These are phyloP conservation scores for Hemileia vastatrix DNA, from an alignment of 1,284 basidiomycete species.

Conservation along the genomic window DNA sequence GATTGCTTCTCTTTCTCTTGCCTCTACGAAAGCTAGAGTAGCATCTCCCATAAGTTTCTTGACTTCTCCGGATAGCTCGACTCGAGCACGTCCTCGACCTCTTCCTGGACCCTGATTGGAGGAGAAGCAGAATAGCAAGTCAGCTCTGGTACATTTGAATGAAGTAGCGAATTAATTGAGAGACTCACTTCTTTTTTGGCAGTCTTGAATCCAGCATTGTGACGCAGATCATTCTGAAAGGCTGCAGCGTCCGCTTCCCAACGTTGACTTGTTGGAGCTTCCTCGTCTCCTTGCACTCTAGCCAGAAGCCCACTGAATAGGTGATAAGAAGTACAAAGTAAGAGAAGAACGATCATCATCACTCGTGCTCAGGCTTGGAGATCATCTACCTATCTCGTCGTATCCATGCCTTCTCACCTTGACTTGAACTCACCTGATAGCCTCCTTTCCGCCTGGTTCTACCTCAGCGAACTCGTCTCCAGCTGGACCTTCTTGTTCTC, in stretches of 20 bases:
- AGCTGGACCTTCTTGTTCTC: neutral
- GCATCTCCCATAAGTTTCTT: constrained; percentile 33
- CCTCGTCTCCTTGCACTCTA: neutral
- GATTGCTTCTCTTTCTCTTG: constrained; percentile 33
- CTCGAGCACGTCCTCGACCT: neutral
- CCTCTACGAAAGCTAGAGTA: constrained; percentile 34
- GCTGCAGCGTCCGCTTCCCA: neutral
- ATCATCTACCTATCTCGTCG: too few species aligned
- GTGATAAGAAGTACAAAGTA: neutral
- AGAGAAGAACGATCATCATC: neutral
- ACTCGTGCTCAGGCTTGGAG: too few species aligned
- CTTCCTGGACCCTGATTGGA: neutral
- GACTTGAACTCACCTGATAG: neutral
- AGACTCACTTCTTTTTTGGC: neutral
- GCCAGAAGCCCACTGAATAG: neutral
- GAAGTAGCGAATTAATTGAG: neutral
- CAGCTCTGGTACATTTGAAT: neutral
- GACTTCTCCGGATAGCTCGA: constrained; percentile 33
- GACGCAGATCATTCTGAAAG: neutral
- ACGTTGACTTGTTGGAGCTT: neutral
- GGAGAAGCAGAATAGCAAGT: neutral
- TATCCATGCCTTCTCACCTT: too few species aligned
- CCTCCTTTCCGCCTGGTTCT: neutral
- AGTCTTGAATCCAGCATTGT: neutral
- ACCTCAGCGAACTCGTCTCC: neutral